Evolutionary conservation across 1,139 yeast species (phyloP).

Genomic region (Kodamaea sp.): DNA sequence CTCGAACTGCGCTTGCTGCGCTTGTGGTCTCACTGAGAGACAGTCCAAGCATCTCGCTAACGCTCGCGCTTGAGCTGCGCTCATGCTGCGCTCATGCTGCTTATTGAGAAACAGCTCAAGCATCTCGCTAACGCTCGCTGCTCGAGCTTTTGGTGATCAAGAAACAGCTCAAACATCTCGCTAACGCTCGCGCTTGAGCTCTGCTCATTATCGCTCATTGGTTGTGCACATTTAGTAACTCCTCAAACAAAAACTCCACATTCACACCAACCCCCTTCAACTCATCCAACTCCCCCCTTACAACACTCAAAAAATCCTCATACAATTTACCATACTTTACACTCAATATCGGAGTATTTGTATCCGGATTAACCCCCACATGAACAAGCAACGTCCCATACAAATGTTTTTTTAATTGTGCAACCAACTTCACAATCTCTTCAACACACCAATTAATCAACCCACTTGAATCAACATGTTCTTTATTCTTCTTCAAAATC

Average conservation of each 20-base stretch:
- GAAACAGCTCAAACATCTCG: too few species aligned
- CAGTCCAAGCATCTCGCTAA: too few species aligned
- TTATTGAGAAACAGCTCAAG: too few species aligned
- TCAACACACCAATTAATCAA: constrained; percentile 65
- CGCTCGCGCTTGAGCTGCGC: too few species aligned
- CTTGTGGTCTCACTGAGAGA: too few species aligned
- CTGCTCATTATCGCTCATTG: too few species aligned
- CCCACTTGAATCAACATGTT: constrained; percentile 40
- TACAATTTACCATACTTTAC: constrained; percentile 31
- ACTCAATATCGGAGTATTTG: constrained; percentile 23
- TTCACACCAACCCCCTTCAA: constrained; percentile 69
- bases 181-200: too few species aligned
- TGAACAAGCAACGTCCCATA: constrained; percentile 53
- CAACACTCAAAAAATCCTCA: constrained; percentile 47
- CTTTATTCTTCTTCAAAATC: constrained; percentile 27
- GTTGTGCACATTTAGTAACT: constrained; percentile 12
- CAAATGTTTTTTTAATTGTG: constrained; percentile 62
- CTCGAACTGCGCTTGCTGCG: too few species aligned
- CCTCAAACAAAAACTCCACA: constrained; percentile 58
- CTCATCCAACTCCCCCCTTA: constrained; percentile 58
- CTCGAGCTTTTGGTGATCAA: too few species aligned
- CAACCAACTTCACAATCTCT: constrained; percentile 60
- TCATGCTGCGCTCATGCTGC: too few species aligned
- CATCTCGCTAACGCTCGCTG: too few species aligned
- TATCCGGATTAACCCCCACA: constrained; percentile 22